These are phyloP conservation scores for Kwoniella bestiolae DNA, from an alignment of 768 basidiomycete species.

Conservation along the genomic window DNA sequence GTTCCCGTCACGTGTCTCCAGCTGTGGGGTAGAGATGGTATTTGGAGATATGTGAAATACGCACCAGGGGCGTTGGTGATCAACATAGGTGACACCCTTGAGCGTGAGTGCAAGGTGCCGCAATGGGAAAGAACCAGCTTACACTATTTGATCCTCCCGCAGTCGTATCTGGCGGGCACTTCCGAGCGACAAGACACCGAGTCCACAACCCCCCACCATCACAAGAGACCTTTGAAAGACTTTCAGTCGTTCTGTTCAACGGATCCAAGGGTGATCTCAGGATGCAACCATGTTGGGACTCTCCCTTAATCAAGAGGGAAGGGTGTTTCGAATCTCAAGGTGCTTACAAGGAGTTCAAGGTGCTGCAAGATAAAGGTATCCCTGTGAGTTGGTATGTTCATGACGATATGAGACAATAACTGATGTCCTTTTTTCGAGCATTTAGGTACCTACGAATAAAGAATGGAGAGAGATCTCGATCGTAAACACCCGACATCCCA, in stretches of 20 bases:
- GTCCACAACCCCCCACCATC: conserved; percentile 5
- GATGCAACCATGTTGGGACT: conserved; percentile 25
- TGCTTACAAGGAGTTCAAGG: conserved; percentile 43
- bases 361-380: conserved; percentile 30
- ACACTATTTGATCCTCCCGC: too few relatives aligned
- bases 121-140: not conserved
- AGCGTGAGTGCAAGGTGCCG: conserved; percentile 20
- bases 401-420: not conserved
- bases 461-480: conserved; percentile 45
- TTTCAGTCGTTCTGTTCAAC: conserved; percentile 24
- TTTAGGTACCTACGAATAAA: conserved; percentile 35
- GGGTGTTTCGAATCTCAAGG: conserved; percentile 42
- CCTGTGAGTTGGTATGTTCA: conserved; percentile 21
- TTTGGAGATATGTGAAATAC: conserved; percentile 48
- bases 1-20: conserved; percentile 49
- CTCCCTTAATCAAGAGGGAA: conserved; percentile 37
- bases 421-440: not conserved
- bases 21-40: conserved; percentile 43
- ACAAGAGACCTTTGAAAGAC: conserved; percentile 9
- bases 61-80: conserved; percentile 44
- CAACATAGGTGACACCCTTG: conserved; percentile 51
- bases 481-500: conserved; percentile 20
- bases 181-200: conserved; percentile 30
- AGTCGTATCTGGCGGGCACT: conserved; percentile 27
- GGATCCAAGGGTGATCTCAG: conserved; percentile 14